Conservation (phyloP, 176 grass and related monocot genomes). For the Aegilops longissima region DNA sequence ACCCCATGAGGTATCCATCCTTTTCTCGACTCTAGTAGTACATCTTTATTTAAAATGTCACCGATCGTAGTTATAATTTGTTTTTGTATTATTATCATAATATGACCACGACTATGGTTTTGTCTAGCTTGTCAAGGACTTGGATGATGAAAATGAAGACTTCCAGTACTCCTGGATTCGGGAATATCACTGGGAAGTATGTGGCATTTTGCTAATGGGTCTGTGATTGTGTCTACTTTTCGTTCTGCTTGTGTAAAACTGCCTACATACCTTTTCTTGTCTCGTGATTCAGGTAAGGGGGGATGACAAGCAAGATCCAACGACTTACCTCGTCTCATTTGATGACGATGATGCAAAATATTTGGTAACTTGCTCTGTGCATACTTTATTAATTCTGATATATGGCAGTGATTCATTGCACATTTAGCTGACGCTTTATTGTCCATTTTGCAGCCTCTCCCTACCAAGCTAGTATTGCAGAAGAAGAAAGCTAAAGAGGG, state of each 20-base stretch:
- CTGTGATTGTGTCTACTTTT: neutral
- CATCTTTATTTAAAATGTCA: constrained; percentile 10
- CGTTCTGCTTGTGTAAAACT: constrained; percentile 13
- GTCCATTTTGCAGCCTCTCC: constrained; percentile 72
- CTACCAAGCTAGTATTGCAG: constrained; percentile 92
- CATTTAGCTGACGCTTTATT: constrained; percentile 18
- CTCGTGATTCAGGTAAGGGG: constrained; percentile 66
- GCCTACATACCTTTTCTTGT: constrained; percentile 23
- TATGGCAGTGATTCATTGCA: constrained; percentile 16
- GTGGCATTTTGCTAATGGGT: constrained; percentile 29
- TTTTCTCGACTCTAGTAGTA: constrained; percentile 8
- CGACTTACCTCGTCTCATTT: constrained; percentile 87
- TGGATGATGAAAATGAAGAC: constrained; percentile 82
- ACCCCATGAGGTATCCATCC: constrained; percentile 60
- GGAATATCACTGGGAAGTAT: constrained; percentile 98
- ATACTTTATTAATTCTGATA: constrained; percentile 15
- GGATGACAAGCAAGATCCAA: constrained; percentile 91
- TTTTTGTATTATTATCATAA: neutral
- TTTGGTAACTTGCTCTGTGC: constrained; percentile 62
- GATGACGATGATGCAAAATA: constrained; percentile 77
- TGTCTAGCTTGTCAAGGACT: constrained; percentile 67
- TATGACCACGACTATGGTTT: constrained; percentile 34
- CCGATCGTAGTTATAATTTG: neutral
- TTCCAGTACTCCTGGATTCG: constrained; percentile 81
- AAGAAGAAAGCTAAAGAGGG: constrained; percentile 98